These are phyloP conservation scores for Tetrapisispora pingtungensis DNA, from an alignment of 805 yeast species.

Conservation along the genomic window DNA sequence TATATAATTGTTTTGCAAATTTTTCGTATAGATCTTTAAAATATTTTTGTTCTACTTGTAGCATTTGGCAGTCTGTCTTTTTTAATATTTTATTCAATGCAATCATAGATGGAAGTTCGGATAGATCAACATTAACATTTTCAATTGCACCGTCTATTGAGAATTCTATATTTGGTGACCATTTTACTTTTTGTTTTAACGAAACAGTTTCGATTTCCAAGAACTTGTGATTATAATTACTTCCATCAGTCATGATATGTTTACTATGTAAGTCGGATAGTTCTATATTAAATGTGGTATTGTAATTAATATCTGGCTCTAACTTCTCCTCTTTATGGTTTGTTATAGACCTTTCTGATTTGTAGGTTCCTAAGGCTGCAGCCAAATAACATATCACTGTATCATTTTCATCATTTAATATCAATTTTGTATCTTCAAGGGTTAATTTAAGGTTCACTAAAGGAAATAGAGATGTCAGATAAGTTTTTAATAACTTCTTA, in stretches of 20 bases:
- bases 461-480: constrained; percentile 25
- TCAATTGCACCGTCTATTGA: constrained; percentile 17
- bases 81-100: constrained; percentile 17
- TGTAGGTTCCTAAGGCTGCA: constrained; percentile 16
- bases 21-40: constrained; percentile 22
- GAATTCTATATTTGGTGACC: constrained; percentile 14
- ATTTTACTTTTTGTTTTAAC: constrained; percentile 10
- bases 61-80: constrained; percentile 19
- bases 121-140: constrained; percentile 17
- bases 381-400: constrained; percentile 25
- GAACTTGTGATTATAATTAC: constrained; percentile 13
- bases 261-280: constrained; percentile 14
- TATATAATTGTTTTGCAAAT: constrained; percentile 17
- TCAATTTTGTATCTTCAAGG: constrained; percentile 32
- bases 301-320: constrained; percentile 10
- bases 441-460: constrained; percentile 29
- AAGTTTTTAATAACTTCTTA: constrained; percentile 6
- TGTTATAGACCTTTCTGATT: constrained; percentile 13
- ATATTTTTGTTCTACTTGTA: constrained; percentile 22
- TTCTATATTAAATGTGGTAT: constrained; percentile 14
- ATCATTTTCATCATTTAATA: constrained; percentile 27
- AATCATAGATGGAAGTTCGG: constrained; percentile 24
- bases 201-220: constrained; percentile 14
- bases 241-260: constrained; percentile 13
- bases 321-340: constrained; percentile 5